phyloP scores from a whole-genome alignment of 2,329 filamentous ascomycete species.

The Claviceps pusilla region DNA sequence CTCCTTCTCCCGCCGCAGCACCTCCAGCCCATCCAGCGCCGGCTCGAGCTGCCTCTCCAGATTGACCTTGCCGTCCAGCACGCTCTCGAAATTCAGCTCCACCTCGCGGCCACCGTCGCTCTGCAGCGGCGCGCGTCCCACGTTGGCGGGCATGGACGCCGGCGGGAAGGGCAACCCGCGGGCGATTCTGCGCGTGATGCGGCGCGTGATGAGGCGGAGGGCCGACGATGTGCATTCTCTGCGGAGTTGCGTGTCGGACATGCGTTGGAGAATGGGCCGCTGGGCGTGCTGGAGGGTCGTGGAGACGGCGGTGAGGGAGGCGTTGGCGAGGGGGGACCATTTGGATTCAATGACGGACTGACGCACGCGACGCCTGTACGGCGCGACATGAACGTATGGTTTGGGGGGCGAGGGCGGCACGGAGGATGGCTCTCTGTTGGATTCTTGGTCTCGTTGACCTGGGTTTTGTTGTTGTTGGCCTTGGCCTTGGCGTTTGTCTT shows the following conservation, averaged over 20 bases:
- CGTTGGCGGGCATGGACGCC: slow-evolving; percentile 17
- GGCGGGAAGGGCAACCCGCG: slow-evolving; percentile 54
- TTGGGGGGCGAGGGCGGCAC: slow-evolving; percentile 16
- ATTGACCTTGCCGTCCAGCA: slow-evolving; percentile 41
- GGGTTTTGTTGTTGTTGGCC: slow-evolving; percentile 6
- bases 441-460: neutral
- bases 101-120: slow-evolving; percentile 31
- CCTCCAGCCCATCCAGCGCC: slow-evolving; percentile 44
- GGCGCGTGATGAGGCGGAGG: slow-evolving; percentile 38
- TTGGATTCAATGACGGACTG: slow-evolving; percentile 51
- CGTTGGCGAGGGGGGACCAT: slow-evolving; percentile 43
- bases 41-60: slow-evolving; percentile 47
- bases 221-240: slow-evolving; percentile 39
- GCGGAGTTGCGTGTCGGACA: slow-evolving; percentile 32
- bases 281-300: slow-evolving; percentile 43
- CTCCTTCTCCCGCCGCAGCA: slow-evolving; percentile 43
- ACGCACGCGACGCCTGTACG: slow-evolving; percentile 39
- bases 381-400: slow-evolving; percentile 35
- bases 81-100: slow-evolving; percentile 52
- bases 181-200: slow-evolving; percentile 41
- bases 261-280: slow-evolving; percentile 44
- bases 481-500: neutral
- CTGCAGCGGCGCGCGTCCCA: slow-evolving; percentile 9
- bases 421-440: slow-evolving; percentile 3
- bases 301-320: slow-evolving; percentile 40